Evolutionary conservation across 371 early-diverging fungal species (phyloP).

Genomic region (Dichotomocladium elegans): DNA sequence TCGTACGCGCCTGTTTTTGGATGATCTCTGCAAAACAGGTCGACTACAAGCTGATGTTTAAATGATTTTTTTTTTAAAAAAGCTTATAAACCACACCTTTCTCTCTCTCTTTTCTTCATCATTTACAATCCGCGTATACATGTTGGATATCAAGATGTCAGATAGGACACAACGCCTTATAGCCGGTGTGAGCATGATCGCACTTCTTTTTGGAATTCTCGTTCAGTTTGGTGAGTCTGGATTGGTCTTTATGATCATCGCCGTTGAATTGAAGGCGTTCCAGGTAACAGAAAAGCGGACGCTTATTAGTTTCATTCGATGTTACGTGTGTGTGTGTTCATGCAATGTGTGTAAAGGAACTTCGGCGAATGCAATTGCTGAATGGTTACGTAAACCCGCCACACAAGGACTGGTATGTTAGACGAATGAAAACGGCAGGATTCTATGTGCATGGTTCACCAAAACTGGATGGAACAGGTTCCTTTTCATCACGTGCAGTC

Average conservation of each 20-base stretch:
- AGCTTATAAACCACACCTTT: not conserved
- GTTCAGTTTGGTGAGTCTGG: not conserved
- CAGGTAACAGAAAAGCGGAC: constrained; percentile 15
- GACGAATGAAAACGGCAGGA: not conserved
- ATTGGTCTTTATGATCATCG: constrained; percentile 1
- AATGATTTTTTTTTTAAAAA: not conserved
- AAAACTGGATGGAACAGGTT: not conserved
- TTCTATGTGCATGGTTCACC: not conserved
- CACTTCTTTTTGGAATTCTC: not conserved
- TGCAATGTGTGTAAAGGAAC: not conserved
- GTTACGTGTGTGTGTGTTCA: not conserved
- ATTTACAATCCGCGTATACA: too few species aligned
- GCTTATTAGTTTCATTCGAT: not conserved
- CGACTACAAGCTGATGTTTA: not conserved
- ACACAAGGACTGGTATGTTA: not conserved
- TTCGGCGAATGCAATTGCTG: not conserved
- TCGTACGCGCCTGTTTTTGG: not conserved
- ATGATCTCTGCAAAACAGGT: not conserved
- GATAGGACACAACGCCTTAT: not conserved
- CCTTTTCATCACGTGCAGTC: not conserved
- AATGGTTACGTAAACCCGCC: not conserved
- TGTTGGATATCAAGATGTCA: too few species aligned
- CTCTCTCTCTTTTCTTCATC: not conserved
- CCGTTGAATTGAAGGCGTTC: constrained; percentile 17
- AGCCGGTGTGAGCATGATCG: not conserved